A percentile compares a stretch with the other conserved stretches of the same genome.
These are phyloP conservation scores for Microbotryum silenes-acaulis DNA, from an alignment of 1,284 basidiomycete species.

Conservation along the genomic window DNA sequence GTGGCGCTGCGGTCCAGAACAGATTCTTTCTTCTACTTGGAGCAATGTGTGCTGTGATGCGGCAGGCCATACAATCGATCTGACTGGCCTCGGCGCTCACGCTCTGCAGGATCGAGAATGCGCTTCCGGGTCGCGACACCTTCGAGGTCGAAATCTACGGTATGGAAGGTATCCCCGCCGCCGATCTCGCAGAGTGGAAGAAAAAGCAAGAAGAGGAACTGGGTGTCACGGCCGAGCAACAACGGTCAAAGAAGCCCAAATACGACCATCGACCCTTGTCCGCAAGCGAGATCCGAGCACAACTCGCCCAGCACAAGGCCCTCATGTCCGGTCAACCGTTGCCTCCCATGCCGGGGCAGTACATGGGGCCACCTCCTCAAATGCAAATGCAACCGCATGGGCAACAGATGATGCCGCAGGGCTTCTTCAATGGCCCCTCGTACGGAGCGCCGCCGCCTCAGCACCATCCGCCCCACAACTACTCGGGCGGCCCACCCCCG, in stretches of 20 bases:
- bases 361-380: not conserved
- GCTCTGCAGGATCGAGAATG: constrained; percentile 75
- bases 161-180: constrained; percentile 95
- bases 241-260: constrained; percentile 71
- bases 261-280: constrained; percentile 52
- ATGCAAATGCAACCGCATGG: not conserved
- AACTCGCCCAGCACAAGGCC: constrained; percentile 81
- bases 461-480: constrained; percentile 31
- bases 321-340: constrained; percentile 58
- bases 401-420: not conserved
- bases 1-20: not conserved
- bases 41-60: constrained; percentile 44
- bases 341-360: not conserved
- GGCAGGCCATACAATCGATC: not conserved
- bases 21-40: not conserved
- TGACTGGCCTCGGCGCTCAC: not conserved
- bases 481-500: constrained; percentile 29
- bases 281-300: constrained; percentile 73
- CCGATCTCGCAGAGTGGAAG: constrained; percentile 90
- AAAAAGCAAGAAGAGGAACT: constrained; percentile 85
- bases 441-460: constrained; percentile 37
- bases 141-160: constrained; percentile 99
- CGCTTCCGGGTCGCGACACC: constrained; percentile 88
- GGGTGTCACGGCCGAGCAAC: constrained; percentile 60
- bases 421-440: not conserved